Evolutionary conservation across 352 stramenopile species (phyloP).

Genomic region (Plasmopara muralis): DNA sequence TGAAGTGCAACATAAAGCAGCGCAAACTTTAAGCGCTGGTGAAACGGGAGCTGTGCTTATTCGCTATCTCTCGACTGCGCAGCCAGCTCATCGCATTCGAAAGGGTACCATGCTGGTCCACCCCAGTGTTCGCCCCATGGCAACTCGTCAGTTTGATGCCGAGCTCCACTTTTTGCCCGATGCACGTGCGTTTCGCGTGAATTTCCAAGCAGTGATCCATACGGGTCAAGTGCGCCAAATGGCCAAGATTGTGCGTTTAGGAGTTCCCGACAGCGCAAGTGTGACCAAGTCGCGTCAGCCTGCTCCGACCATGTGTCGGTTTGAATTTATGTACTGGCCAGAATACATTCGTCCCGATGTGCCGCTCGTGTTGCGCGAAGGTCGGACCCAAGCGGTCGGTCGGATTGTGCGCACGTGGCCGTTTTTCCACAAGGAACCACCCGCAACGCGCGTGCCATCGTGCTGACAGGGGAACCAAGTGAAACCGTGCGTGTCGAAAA

Average conservation of each 20-base stretch:
- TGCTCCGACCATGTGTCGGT: slow-evolving; percentile 53
- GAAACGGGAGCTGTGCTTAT: slow-evolving; percentile 69
- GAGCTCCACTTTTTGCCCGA: slow-evolving; percentile 69
- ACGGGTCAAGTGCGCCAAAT: slow-evolving; percentile 74
- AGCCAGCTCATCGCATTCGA: slow-evolving; percentile 29
- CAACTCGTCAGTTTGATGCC: slow-evolving; percentile 65
- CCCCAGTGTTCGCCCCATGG: slow-evolving; percentile 49
- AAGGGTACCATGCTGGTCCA: slow-evolving; percentile 74
- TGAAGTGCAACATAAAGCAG: slow-evolving; percentile 68
- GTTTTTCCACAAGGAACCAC: slow-evolving; percentile 23
- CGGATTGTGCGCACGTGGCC: slow-evolving; percentile 59
- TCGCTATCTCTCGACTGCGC: slow-evolving; percentile 25
- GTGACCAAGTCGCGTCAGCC: slow-evolving; percentile 11
- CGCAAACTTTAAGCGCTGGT: slow-evolving; percentile 46
- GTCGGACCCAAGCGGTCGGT: slow-evolving; percentile 57
- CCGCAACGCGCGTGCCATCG: slow-evolving; percentile 35
- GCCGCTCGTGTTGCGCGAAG: slow-evolving; percentile 67
- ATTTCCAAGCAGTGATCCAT: slow-evolving; percentile 80
- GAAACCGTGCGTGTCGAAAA: background rate
- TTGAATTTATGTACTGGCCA: slow-evolving; percentile 84
- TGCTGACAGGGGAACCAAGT: slow-evolving; percentile 21
- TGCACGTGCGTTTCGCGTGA: slow-evolving; percentile 48
- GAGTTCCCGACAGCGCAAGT: slow-evolving; percentile 7
- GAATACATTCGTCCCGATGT: slow-evolving; percentile 77
- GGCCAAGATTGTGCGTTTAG: slow-evolving; percentile 64